These are phyloP conservation scores for Cercospora berteroae DNA, from an alignment of 2,329 filamentous ascomycete species.

Conservation along the genomic window DNA sequence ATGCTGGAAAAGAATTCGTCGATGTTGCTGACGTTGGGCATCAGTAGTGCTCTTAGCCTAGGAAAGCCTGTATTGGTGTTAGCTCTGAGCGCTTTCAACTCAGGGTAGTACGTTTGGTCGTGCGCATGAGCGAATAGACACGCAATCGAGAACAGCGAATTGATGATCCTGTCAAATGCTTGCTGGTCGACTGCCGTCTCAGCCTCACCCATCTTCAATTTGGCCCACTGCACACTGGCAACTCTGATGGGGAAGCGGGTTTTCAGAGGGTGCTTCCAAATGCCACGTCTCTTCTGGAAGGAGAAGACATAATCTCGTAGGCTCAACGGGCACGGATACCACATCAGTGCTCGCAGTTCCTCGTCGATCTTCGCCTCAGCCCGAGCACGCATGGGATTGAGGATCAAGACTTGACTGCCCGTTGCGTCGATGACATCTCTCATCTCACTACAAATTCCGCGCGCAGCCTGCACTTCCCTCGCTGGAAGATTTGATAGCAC, in stretches of 20 bases:
- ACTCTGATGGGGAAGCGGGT: background rate
- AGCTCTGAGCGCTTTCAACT: background rate
- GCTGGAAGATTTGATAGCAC: background rate
- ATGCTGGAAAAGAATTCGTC: background rate
- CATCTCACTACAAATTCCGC: background rate
- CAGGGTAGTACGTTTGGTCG: background rate
- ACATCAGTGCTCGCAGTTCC: background rate
- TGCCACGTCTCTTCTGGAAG: background rate
- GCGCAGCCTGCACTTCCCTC: background rate
- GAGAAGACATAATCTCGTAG: background rate
- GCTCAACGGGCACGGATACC: background rate
- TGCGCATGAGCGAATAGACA: background rate
- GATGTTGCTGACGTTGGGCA: background rate
- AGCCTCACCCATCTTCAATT: background rate
- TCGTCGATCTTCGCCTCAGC: background rate
- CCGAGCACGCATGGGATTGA: background rate
- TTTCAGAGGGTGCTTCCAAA: background rate
- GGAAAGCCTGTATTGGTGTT: background rate
- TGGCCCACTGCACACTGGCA: background rate
- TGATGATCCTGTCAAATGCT: background rate
- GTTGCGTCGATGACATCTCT: background rate
- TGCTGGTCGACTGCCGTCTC: background rate
- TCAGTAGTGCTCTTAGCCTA: no score
- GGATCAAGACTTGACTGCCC: background rate
- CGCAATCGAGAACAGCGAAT: background rate